Conservation (phyloP, 1,284 basidiomycete species). For the Sanghuangporus weigelae region DNA sequence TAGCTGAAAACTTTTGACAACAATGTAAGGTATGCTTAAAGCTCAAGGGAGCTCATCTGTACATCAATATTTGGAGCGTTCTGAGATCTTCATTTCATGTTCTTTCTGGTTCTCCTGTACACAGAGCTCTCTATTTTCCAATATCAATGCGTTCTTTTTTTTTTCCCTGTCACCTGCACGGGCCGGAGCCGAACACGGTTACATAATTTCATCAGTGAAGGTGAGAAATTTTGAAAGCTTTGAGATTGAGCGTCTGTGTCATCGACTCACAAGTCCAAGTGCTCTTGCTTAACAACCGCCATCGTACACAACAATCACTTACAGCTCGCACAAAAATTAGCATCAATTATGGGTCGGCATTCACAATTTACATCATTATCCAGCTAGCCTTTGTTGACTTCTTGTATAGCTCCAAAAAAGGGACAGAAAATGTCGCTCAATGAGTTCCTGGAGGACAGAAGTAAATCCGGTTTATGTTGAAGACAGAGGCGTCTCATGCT, state of each 20-base stretch:
- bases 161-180: no score
- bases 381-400: background rate
- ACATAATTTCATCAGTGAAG: background rate
- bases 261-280: background rate
- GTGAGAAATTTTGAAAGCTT: slow-evolving; percentile 5
- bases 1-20: no score
- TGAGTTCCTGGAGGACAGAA: slow-evolving; percentile 81
- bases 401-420: slow-evolving; percentile 72
- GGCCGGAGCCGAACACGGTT: background rate
- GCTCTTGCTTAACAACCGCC: background rate
- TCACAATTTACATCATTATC: background rate
- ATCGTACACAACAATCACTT: background rate
- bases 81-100: no score
- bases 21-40: no score
- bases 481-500: slow-evolving; percentile 11
- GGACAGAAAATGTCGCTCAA: slow-evolving; percentile 85
- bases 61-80: no score
- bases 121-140: no score
- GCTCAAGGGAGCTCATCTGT: no score
- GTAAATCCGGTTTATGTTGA: slow-evolving; percentile 42
- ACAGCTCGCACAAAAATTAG: background rate
- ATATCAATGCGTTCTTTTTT: no score
- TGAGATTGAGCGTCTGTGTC: background rate
- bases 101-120: no score
- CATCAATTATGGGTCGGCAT: slow-evolving; percentile 14